phyloP scores from a whole-genome alignment of 2,329 filamentous ascomycete species.

The Mariannaea sp. region DNA sequence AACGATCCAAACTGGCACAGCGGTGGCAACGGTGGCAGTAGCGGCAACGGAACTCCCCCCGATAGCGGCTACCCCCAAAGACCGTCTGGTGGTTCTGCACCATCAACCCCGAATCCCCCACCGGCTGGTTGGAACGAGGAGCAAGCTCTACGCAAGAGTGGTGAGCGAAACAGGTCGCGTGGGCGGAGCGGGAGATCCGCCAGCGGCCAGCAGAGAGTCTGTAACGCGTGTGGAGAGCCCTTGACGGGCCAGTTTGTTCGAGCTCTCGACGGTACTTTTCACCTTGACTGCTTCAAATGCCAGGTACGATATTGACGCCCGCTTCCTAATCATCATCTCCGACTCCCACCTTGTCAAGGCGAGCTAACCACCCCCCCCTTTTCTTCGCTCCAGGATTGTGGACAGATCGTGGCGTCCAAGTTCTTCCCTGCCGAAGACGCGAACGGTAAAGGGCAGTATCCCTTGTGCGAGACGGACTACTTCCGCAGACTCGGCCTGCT shows the following conservation, averaged over 20 bases:
- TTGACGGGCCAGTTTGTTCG: conserved; percentile 96
- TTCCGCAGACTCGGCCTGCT: conserved; percentile 90
- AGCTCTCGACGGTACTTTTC: conserved; percentile 90
- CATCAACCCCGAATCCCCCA: conserved; percentile 40
- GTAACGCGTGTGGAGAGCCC: conserved; percentile 86
- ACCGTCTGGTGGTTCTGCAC: conserved; percentile 43
- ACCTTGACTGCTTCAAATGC: conserved; percentile 97
- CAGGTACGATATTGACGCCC: conserved; percentile 60
- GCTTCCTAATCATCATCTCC: conserved; percentile 2
- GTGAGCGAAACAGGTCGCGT: conserved; percentile 62
- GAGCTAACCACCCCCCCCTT: conserved; percentile 22
- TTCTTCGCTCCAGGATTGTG: conserved; percentile 73
- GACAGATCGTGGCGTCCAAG: conserved; percentile 95
- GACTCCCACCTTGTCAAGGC: not conserved
- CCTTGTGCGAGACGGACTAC: conserved; percentile 97
- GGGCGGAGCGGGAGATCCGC: conserved; percentile 58
- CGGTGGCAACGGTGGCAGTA: conserved; percentile 43
- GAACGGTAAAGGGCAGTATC: conserved; percentile 83
- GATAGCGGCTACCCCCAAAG: conserved; percentile 44
- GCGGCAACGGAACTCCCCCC: conserved; percentile 44
- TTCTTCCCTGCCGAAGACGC: conserved; percentile 98
- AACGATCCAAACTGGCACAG: conserved; percentile 46
- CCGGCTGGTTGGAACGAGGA: conserved; percentile 47
- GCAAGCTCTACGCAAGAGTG: conserved; percentile 52
- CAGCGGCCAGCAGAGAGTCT: conserved; percentile 67